Evolutionary conservation across 441 rosid species (phyloP).

Genomic region (Viola pubescens): DNA sequence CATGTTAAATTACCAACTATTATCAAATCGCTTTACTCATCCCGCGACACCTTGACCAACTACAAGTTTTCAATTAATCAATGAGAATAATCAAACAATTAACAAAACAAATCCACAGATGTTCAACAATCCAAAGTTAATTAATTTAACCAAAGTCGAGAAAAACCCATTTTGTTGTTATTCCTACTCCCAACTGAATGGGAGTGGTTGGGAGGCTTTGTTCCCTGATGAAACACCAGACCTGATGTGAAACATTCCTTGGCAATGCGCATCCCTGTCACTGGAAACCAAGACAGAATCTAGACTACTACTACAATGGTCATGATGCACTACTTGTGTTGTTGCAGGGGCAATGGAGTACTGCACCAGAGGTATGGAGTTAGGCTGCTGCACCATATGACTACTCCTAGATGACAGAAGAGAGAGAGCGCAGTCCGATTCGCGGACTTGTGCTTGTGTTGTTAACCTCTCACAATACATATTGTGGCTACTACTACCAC

Average conservation of each 20-base stretch:
- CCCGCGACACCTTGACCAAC: too few relatives aligned
- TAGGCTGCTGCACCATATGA: slow-evolving; percentile 31
- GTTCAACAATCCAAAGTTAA: slow-evolving; percentile 10
- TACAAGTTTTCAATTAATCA: too few relatives aligned
- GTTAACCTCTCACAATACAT: slow-evolving; percentile 46
- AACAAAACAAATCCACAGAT: not conserved
- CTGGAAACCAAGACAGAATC: slow-evolving; percentile 40
- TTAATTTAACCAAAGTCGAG: slow-evolving; percentile 1
- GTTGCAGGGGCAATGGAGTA: slow-evolving; percentile 13
- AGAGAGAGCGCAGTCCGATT: slow-evolving; percentile 93
- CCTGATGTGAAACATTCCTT: slow-evolving; percentile 36
- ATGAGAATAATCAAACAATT: not conserved
- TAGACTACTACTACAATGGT: slow-evolving; percentile 20
- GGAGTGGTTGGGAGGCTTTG: slow-evolving; percentile 47
- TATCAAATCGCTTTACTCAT: too few relatives aligned
- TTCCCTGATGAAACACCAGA: slow-evolving; percentile 34
- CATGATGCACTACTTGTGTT: not conserved
- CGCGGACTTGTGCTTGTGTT: slow-evolving; percentile 22
- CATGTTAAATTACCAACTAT: too few relatives aligned
- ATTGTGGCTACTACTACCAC: slow-evolving; percentile 18
- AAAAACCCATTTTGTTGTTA: not conserved
- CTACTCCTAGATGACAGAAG: slow-evolving; percentile 75
- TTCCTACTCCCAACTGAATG: slow-evolving; percentile 57
- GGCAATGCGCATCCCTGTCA: slow-evolving; percentile 29
- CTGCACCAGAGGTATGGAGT: slow-evolving; percentile 30